These are phyloP conservation scores for Leccinum fallax DNA, from an alignment of 1,284 basidiomycete genomes.

Conservation along the genomic window DNA sequence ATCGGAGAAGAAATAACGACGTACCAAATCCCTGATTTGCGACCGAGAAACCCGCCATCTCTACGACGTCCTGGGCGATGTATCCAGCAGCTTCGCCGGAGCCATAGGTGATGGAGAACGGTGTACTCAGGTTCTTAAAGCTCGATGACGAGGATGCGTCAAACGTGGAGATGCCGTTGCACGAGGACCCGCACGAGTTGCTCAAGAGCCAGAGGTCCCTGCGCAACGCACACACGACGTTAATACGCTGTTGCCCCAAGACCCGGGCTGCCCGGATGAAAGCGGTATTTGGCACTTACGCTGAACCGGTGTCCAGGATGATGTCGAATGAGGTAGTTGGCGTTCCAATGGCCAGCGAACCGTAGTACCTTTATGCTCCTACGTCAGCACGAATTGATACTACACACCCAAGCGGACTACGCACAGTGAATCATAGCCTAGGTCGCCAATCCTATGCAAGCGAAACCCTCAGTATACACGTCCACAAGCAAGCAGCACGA, in stretches of 20 bases:
- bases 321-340: slow-evolving; percentile 42
- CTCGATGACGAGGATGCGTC: slow-evolving; percentile 30
- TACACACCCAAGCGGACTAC: slow-evolving; percentile 4
- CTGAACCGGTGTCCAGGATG: slow-evolving; percentile 61
- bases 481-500: background rate
- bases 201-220: slow-evolving; percentile 33
- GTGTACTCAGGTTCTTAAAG: slow-evolving; percentile 25
- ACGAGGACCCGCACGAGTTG: slow-evolving; percentile 19
- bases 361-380: slow-evolving; percentile 37
- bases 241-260: background rate
- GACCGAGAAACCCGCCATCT: slow-evolving; percentile 48
- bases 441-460: slow-evolving; percentile 28
- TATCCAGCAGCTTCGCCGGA: slow-evolving; percentile 34
- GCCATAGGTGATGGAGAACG: slow-evolving; percentile 28
- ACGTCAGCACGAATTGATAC: slow-evolving; percentile 3
- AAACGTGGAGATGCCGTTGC: slow-evolving; percentile 12
- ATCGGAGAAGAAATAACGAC: slow-evolving; percentile 18
- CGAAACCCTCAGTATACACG: slow-evolving; percentile 6
- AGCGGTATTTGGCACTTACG: slow-evolving; percentile 30
- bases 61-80: slow-evolving; percentile 42
- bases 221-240: background rate
- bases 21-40: slow-evolving; percentile 43
- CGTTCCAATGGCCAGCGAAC: slow-evolving; percentile 45
- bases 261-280: background rate
- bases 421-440: slow-evolving; percentile 30